A percentile compares a stretch with the other conserved stretches of the same genome.
Conservation (phyloP, 225 moss, liverwort and hornwort species). For the Physcomitrellopsis africana region DNA sequence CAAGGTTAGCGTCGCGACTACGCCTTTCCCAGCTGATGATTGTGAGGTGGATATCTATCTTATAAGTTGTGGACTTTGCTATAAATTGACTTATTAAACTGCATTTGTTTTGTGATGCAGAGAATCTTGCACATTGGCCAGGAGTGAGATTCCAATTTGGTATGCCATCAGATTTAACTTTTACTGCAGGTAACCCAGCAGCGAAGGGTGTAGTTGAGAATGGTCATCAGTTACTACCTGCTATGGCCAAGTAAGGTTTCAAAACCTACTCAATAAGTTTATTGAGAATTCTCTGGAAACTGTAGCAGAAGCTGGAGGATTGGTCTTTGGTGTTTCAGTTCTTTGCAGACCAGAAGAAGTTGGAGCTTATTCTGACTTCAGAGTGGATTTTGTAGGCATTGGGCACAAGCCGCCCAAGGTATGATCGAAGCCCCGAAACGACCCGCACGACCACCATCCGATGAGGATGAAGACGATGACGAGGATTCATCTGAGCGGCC, state of each 20-base stretch:
- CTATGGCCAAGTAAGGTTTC: conserved; percentile 53
- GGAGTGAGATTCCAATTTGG: conserved; percentile 66
- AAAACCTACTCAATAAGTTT: not conserved
- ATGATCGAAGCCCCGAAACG: conserved; percentile 58
- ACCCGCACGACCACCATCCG: conserved; percentile 55
- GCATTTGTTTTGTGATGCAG: conserved; percentile 34
- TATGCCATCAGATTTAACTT: conserved; percentile 62
- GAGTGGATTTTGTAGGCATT: conserved; percentile 50
- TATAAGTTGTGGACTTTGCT: too few relatives aligned
- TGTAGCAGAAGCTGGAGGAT: too few relatives aligned
- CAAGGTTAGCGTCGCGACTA: conserved; percentile 47
- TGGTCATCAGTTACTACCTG: conserved; percentile 52
- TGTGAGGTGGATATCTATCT: not conserved
- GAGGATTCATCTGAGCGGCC: conserved; percentile 68
- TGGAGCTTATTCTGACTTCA: too few relatives aligned
- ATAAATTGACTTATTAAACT: not conserved
- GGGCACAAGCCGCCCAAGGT: conserved; percentile 48
- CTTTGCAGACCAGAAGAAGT: too few relatives aligned
- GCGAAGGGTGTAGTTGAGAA: conserved; percentile 49
- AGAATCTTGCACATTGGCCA: conserved; percentile 67
- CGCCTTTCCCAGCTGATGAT: not conserved
- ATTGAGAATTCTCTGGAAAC: too few relatives aligned
- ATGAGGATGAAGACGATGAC: conserved; percentile 78
- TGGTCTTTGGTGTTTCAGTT: too few relatives aligned
- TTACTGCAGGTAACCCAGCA: conserved; percentile 42